Base-by-base conservation (phyloP, 805 yeast species). In the Yamadazyma phyllophila region DNA sequence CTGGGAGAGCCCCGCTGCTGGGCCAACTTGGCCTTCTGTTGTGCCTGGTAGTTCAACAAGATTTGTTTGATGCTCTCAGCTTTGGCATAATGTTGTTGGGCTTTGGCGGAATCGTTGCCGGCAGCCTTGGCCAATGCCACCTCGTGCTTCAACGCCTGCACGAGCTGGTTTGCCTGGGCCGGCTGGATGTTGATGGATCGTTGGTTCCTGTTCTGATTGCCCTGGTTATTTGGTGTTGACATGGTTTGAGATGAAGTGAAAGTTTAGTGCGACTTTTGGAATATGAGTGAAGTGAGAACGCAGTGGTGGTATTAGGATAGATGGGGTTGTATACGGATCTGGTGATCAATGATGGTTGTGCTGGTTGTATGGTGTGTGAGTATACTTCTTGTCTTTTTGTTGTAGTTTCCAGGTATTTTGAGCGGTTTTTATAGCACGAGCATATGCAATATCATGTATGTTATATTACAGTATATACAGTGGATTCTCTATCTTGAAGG, bases 31-130 rank as follows among this genome's bases (percentile, higher is more conserved):
- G 58, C 67, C 33, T 57, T 56, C 55, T 75, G 73, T 50, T 78
- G 80, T 9, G 70, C 71, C 49, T 75, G 78, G 55, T 77, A 80
- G 45, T 76, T 78, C 41, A 82, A 67, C 56, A 85, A 69, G 29
- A 84, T 70, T 37, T 77, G 78, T 59, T 80, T 83, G 51, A 85
- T 80, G 44, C 76, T 76, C 36, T 83, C 81, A 2, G 88, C 89
- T 50, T 78, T 80, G 48, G 71, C 72, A 53, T 79, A 64, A 54
- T 83, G 84, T 50, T 80, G 82, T 53, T 78, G 77, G 14, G 88
- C 89, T 47, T 72, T 80, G 0, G 77, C 81, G 0, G 83, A 74
- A 20, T 76, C 78, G 29, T 72, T 71, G 2, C 88, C 88, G 0
- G 83, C 76, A 13, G 75, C 76, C 54, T 78, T 80, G 1, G 89